phyloP scores from a whole-genome alignment of 495 filamentous ascomycete genomes.

The Neurospora sp. region DNA sequence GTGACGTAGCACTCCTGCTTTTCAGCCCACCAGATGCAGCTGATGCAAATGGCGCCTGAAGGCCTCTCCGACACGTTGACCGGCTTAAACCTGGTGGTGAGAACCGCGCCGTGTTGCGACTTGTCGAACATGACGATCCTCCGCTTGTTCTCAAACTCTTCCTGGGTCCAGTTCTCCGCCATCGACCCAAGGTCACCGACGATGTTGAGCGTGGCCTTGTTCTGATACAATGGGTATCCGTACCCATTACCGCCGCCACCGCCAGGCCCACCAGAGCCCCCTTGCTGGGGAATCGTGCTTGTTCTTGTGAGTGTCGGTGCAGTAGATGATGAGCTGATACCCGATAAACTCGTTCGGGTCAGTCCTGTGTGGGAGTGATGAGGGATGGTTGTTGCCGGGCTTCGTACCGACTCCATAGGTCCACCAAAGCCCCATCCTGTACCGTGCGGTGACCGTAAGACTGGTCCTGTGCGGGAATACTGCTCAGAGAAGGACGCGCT shows the following conservation, averaged over 20 bases:
- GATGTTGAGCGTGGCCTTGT: conserved; percentile 76
- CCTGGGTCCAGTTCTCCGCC: conserved; percentile 65
- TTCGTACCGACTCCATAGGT: conserved; percentile 31
- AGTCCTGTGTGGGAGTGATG: conserved; percentile 22
- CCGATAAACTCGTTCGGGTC: conserved; percentile 31
- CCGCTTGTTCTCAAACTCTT: conserved; percentile 66
- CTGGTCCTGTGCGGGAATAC: conserved; percentile 33
- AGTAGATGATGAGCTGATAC: conserved; percentile 15
- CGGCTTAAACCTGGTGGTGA: conserved; percentile 61
- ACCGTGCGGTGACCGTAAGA: conserved; percentile 39
- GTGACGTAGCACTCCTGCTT: conserved; percentile 85
- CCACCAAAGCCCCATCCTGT: conserved; percentile 36
- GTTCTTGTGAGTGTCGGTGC: conserved; percentile 71
- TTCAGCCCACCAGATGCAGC: conserved; percentile 89
- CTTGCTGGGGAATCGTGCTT: conserved; percentile 60
- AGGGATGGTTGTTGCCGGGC: conserved; percentile 19
- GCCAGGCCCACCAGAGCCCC: conserved; percentile 30
- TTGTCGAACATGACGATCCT: conserved; percentile 81
- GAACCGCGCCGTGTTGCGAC: conserved; percentile 62
- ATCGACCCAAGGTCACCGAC: conserved; percentile 75
- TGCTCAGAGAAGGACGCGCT: conserved; percentile 32
- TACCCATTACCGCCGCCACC: conserved; percentile 48
- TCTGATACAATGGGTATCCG: conserved; percentile 73
- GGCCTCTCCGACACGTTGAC: conserved; percentile 60
- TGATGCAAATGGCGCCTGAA: conserved; percentile 72